Conservation (phyloP, 305 asterid genomes). For the Solanum aculeatissimum region DNA sequence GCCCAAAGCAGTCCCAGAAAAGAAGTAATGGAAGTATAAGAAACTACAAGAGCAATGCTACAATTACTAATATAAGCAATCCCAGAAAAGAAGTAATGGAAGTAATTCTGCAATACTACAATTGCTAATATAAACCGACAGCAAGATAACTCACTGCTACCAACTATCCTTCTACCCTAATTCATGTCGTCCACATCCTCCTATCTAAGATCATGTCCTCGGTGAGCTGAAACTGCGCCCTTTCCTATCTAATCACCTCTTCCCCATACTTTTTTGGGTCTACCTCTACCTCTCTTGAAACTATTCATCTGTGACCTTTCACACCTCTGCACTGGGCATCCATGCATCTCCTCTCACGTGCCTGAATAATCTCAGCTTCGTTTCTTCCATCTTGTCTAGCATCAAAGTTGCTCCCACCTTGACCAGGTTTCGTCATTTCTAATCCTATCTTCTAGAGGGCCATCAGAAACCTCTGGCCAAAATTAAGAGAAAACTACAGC, state of each 20-base stretch:
- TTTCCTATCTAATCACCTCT: background rate
- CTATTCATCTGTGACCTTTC: background rate
- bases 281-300: background rate
- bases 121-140: background rate
- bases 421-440: background rate
- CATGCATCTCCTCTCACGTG: background rate
- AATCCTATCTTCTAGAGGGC: background rate
- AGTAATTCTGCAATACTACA: background rate
- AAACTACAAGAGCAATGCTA: background rate
- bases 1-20: background rate
- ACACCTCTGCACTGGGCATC: background rate
- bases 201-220: background rate
- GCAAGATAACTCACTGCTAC: background rate
- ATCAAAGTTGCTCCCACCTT: background rate
- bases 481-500: background rate
- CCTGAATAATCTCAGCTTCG: background rate
- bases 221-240: background rate
- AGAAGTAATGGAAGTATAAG: background rate
- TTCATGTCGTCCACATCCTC: background rate
- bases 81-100: background rate
- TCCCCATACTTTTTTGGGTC: background rate
- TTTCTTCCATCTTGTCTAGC: background rate
- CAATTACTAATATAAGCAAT: background rate
- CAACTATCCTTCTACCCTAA: background rate
- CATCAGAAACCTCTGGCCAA: background rate